Evolutionary conservation across 116 monocot genomes (phyloP).

Genomic region (Iris pallida): DNA sequence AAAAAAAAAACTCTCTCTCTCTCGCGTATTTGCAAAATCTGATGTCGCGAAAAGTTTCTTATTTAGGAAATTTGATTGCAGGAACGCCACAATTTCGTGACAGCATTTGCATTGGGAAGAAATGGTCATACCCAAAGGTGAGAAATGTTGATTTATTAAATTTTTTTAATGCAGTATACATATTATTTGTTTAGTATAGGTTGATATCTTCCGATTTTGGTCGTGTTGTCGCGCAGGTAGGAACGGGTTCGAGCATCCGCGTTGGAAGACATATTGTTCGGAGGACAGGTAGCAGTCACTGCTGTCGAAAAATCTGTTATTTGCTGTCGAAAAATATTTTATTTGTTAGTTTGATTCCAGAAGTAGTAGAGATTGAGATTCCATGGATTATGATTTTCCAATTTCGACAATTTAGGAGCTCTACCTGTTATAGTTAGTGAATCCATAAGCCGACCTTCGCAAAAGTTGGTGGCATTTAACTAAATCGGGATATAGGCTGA

Average conservation of each 20-base stretch:
- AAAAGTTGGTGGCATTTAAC: not conserved
- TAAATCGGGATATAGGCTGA: not conserved
- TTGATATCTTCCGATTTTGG: not conserved
- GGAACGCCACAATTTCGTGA: not conserved
- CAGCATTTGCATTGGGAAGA: not conserved
- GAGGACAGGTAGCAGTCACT: slow-evolving; percentile 9
- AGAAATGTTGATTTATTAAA: not conserved
- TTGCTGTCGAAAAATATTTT: no score
- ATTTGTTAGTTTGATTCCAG: not conserved
- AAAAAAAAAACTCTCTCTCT: not conserved
- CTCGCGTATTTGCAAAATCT: not conserved
- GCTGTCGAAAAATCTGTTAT: no score
- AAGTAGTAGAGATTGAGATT: not conserved
- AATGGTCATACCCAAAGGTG: not conserved
- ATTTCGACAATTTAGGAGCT: not conserved
- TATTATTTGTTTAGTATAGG: not conserved
- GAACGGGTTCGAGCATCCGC: slow-evolving; percentile 18
- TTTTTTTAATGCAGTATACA: not conserved
- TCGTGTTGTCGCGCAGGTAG: slow-evolving; percentile 16
- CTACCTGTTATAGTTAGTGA: not conserved
- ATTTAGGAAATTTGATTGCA: not conserved
- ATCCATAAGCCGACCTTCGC: not conserved
- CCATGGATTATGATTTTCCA: not conserved
- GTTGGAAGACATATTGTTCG: slow-evolving; percentile 8
- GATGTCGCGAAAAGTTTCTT: no score